These are phyloP conservation scores for Pichia thaimueangensis DNA, from an alignment of 805 yeast genomes.

Conservation along the genomic window DNA sequence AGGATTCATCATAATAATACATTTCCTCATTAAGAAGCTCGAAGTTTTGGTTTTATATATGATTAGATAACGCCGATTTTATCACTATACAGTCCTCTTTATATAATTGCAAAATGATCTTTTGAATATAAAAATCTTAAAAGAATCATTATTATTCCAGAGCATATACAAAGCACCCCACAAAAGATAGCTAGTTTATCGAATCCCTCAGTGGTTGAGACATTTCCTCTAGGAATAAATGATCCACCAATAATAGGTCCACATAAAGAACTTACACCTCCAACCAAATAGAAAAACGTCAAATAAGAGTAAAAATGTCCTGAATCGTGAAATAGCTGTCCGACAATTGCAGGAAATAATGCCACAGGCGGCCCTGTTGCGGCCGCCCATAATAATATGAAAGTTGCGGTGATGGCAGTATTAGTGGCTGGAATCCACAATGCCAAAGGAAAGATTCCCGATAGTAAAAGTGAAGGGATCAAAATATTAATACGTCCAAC, in stretches of 20 bases:
- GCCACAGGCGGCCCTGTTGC: slow-evolving; percentile 32
- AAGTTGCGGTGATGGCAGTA: slow-evolving; percentile 31
- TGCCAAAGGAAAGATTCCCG: slow-evolving; percentile 34
- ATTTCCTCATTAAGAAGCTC: not conserved
- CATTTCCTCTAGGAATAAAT: slow-evolving; percentile 26
- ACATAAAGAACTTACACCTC: slow-evolving; percentile 27
- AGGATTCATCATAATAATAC: no score
- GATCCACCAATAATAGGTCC: slow-evolving; percentile 33
- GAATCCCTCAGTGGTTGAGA: slow-evolving; percentile 21
- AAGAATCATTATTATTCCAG: slow-evolving; percentile 9
- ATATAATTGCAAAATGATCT: not conserved
- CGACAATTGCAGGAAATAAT: slow-evolving; percentile 29
- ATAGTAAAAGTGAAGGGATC: slow-evolving; percentile 29
- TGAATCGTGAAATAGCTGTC: slow-evolving; percentile 30
- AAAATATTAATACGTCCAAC: slow-evolving; percentile 36
- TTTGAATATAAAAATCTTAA: slow-evolving; percentile 9
- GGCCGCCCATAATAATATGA: slow-evolving; percentile 30
- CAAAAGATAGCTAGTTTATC: slow-evolving; percentile 27
- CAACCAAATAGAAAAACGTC: slow-evolving; percentile 24
- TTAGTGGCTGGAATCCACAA: slow-evolving; percentile 46
- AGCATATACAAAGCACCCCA: slow-evolving; percentile 25
- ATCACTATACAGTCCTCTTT: not conserved
- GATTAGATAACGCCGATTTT: no score
- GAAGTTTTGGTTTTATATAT: not conserved
- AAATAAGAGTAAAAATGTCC: slow-evolving; percentile 27